Evolutionary conservation across 176 grass and related monocot genomes (phyloP).

Genomic region (Triticum aestivum): DNA sequence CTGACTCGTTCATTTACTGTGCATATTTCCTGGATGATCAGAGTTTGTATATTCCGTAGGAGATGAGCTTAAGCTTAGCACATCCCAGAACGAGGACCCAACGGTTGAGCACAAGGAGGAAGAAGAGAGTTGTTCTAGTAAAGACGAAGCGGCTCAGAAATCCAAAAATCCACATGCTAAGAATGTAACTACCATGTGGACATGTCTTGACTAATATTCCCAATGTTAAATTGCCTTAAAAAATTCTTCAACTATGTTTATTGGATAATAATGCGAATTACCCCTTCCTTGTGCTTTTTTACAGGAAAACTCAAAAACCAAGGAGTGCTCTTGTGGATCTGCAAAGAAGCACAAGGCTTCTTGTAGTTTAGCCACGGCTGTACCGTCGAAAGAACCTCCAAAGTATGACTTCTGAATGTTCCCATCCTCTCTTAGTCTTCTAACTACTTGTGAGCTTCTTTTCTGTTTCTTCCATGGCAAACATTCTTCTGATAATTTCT

Average conservation of each 20-base stretch:
- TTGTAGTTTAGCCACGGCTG: constrained; percentile 36
- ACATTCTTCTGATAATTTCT: neutral
- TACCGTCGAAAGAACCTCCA: constrained; percentile 41
- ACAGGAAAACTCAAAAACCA: constrained; percentile 40
- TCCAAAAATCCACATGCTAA: constrained; percentile 23
- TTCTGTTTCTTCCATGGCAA: neutral
- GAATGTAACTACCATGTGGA: constrained; percentile 35
- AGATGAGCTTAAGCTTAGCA: constrained; percentile 34
- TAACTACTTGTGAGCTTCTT: neutral
- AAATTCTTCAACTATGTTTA: neutral
- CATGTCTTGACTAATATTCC: neutral
- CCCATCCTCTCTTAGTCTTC: neutral
- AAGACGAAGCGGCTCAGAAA: constrained; percentile 23
- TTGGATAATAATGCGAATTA: neutral
- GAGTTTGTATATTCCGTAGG: constrained; percentile 5
- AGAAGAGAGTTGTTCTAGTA: constrained; percentile 28
- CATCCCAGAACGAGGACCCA: constrained; percentile 6
- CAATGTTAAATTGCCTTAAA: neutral
- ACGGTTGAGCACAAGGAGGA: constrained; percentile 13
- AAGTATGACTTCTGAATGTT: constrained; percentile 30
- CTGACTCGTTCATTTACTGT: neutral
- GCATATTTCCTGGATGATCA: constrained; percentile 7
- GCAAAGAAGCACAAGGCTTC: constrained; percentile 50
- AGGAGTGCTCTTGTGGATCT: constrained; percentile 61
- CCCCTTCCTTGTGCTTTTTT: neutral